Evolutionary conservation across 768 basidiomycete genomes (phyloP).

Genomic region (Boletus rufocinnamomeus): DNA sequence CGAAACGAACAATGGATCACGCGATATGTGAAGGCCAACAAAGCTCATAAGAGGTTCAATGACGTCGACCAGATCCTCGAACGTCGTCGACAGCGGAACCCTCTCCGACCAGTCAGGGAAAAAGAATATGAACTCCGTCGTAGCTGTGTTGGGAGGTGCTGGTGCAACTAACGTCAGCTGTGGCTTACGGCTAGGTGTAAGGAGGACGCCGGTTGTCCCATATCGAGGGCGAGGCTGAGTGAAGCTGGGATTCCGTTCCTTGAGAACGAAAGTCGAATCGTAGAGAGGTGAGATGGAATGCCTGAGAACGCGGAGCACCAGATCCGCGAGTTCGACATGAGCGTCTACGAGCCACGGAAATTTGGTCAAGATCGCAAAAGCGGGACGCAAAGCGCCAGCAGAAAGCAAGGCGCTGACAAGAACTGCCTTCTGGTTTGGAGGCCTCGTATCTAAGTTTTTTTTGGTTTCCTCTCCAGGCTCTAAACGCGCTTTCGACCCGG

Average conservation of each 20-base stretch:
- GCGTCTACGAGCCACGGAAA: conserved; percentile 86
- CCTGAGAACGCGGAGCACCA: conserved; percentile 76
- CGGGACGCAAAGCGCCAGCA: conserved; percentile 79
- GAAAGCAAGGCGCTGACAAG: conserved; percentile 80
- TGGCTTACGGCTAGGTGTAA: conserved; percentile 58
- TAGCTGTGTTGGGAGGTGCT: conserved; percentile 73
- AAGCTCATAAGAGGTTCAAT: conserved; percentile 80
- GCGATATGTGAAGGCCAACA: conserved; percentile 77
- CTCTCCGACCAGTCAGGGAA: conserved; percentile 80
- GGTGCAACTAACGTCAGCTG: conserved; percentile 78
- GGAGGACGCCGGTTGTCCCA: conserved; percentile 54
- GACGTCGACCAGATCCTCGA: conserved; percentile 73
- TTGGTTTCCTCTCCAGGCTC: conserved; percentile 42
- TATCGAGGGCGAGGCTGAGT: conserved; percentile 64
- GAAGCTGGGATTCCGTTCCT: conserved; percentile 64
- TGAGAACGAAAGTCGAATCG: conserved; percentile 47
- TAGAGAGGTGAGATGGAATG: conserved; percentile 73
- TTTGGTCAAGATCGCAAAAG: conserved; percentile 75
- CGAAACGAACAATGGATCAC: conserved; percentile 75
- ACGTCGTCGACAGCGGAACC: conserved; percentile 61
- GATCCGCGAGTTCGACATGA: conserved; percentile 81
- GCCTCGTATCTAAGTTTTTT: conserved; percentile 41
- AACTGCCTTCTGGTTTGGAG: conserved; percentile 76
- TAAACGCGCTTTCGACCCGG: conserved; percentile 42
- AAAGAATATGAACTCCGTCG: conserved; percentile 86